A percentile compares a stretch with the other conserved stretches of the same genome.
phyloP scores from a whole-genome alignment of 768 basidiomycete genomes.

The Mycena vitilis region DNA sequence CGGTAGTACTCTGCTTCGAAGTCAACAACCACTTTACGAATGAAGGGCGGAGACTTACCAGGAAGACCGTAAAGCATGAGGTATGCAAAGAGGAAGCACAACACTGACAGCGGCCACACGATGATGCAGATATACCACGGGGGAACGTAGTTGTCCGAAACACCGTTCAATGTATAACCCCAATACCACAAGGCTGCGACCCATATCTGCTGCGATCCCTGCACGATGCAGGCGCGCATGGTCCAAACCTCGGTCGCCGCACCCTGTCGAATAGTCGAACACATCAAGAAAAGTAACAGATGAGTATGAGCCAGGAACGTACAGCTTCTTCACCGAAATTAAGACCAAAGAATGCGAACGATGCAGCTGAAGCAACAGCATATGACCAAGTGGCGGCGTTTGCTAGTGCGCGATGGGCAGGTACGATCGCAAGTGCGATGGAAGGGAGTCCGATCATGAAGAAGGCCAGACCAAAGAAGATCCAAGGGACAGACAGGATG shows the following conservation, averaged over 20 bases:
- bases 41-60: slow-evolving; percentile 57
- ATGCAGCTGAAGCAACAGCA: slow-evolving; percentile 91
- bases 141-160: slow-evolving; percentile 60
- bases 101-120: slow-evolving; percentile 83
- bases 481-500: slow-evolving; percentile 87
- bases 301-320: slow-evolving; percentile 38
- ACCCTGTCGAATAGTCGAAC: slow-evolving; percentile 59
- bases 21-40: slow-evolving; percentile 13
- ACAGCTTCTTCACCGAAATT: slow-evolving; percentile 98
- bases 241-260: slow-evolving; percentile 97
- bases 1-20: slow-evolving; percentile 78
- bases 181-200: slow-evolving; percentile 96
- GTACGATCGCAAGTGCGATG: slow-evolving; percentile 65
- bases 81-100: slow-evolving; percentile 83
- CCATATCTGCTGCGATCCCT: slow-evolving; percentile 97
- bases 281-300: slow-evolving; percentile 7
- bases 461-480: slow-evolving; percentile 92
- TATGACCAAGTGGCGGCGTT: slow-evolving; percentile 91
- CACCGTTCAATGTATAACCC: slow-evolving; percentile 82
- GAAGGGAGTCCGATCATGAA: slow-evolving; percentile 92
- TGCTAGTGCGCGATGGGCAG: slow-evolving; percentile 74
- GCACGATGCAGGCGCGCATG: slow-evolving; percentile 89
- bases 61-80: slow-evolving; percentile 90
- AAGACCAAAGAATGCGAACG: slow-evolving; percentile 93
- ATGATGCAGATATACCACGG: slow-evolving; percentile 90